Evolutionary conservation across 768 basidiomycete species (phyloP), one percentile per base, ranked within the genome.

Genomic region (Cubamyces sp.): DNA sequence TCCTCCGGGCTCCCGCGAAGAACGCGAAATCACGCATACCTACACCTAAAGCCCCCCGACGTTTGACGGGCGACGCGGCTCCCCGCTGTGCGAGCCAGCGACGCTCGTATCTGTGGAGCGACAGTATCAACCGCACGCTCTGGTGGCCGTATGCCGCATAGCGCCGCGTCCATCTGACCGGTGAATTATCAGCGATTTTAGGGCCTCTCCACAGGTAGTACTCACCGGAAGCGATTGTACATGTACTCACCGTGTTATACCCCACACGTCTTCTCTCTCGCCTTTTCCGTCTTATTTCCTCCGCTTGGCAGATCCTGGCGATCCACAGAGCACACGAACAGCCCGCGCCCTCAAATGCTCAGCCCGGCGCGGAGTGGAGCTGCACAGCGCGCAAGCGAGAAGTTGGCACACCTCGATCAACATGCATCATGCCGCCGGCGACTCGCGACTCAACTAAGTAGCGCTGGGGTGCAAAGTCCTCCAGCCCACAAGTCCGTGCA

Each of bases 131-230:
- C n/a, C 5, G n/a, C 18, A 19, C 45, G 11, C 16, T n/a, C 7
- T 14, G 23, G 40, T 40, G 49, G 40, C 3, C 57, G 11, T 16
- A 26, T n/a, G n/a, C n/a, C n/a, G n/a, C n/a, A n/a, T n/a, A n/a
- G n/a, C n/a, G 46, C 57, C 25, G n/a, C 30, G 49, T 23, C 26
- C 57, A 51, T 50, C 48, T 58, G 57, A 58, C 57, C 12, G 12
- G 18, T 21, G 4, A 16, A 41, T 11, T 1, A 43, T 48, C 49
- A 30, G 45, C 55, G 55, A 58, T 51, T 43, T 48, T 51, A 41
- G 57, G 54, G 48, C 7, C 5, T 50, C 47, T 50, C 46, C 45
- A 39, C 46, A 23, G 11, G 21, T n/a, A n/a, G 19, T 21, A 16
- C 11, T 11, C n/a, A 21, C 9, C 21, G 19, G 21, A 30, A 3